phyloP scores from a whole-genome alignment of 2,329 filamentous ascomycete genomes.

The Fusarium mundagurra region DNA sequence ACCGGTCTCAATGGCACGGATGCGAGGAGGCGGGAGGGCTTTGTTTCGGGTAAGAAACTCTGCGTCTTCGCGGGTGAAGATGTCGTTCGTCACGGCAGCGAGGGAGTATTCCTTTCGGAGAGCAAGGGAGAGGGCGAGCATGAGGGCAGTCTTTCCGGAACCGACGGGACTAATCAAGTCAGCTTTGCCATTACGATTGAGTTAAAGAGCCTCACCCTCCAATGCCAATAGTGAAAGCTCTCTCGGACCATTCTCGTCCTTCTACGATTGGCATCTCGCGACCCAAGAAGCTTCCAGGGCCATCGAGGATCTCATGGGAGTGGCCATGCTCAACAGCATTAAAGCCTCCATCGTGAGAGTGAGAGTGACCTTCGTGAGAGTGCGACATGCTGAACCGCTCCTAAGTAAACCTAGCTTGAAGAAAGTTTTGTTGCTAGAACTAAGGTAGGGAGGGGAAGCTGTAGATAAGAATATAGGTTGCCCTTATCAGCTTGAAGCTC shows the following conservation, averaged over 20 bases:
- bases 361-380: conserved; percentile 68
- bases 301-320: conserved; percentile 93
- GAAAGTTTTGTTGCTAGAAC: background rate
- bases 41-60: conserved; percentile 92
- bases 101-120: conserved; percentile 85
- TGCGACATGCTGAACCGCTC: conserved; percentile 51
- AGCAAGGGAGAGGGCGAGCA: conserved; percentile 90
- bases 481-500: conserved; percentile 35
- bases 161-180: conserved; percentile 79
- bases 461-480: conserved; percentile 5
- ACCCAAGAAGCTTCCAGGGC: conserved; percentile 87
- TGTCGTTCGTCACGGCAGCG: conserved; percentile 97
- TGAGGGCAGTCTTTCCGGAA: conserved; percentile 95
- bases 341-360: conserved; percentile 63
- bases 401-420: background rate
- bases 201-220: conserved; percentile 74
- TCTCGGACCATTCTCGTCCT: conserved; percentile 85
- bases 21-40: conserved; percentile 83
- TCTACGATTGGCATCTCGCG: conserved; percentile 95
- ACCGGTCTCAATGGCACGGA: conserved; percentile 96
- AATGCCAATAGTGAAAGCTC: conserved; percentile 97
- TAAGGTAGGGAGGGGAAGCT: conserved; percentile 10
- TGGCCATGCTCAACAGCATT: conserved; percentile 83
- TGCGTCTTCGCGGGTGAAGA: conserved; percentile 97
- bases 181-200: background rate